Evolutionary conservation across 805 yeast genomes (phyloP).

Genomic region (Hanseniaspora guilliermondii): DNA sequence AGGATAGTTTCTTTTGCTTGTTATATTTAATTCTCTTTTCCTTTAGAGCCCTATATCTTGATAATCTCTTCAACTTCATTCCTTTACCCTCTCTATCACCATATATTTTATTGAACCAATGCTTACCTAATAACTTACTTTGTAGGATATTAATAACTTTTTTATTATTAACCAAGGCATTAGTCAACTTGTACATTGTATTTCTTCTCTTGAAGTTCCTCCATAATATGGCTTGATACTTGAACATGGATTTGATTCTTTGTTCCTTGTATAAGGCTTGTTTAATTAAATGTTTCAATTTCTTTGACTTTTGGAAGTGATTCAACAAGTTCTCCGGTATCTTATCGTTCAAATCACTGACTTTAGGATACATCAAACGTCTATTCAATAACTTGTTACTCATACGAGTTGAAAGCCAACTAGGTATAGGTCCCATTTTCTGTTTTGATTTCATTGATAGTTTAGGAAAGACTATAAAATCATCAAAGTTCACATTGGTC

Average conservation of each 20-base stretch:
- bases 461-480: neutral
- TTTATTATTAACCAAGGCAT: neutral
- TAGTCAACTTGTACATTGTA: slow-evolving; percentile 7
- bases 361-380: slow-evolving; percentile 4
- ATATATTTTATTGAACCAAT: slow-evolving; percentile 7
- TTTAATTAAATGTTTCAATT: slow-evolving; percentile 4
- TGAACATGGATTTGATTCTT: slow-evolving; percentile 9
- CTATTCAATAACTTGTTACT: slow-evolving; percentile 9
- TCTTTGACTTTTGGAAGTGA: slow-evolving; percentile 2
- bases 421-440: slow-evolving; percentile 2
- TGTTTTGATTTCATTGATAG: neutral
- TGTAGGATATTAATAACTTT: slow-evolving; percentile 2
- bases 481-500: neutral
- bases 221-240: slow-evolving; percentile 11
- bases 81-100: slow-evolving; percentile 9
- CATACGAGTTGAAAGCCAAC: neutral
- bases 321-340: neutral
- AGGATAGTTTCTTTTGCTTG: neutral
- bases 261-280: slow-evolving; percentile 9
- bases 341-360: slow-evolving; percentile 2
- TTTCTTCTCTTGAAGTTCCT: slow-evolving; percentile 7
- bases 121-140: neutral
- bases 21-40: slow-evolving; percentile 6
- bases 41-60: neutral
- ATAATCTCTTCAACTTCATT: neutral